A percentile compares a stretch with the other conserved stretches of the same genome.
phyloP scores from a whole-genome alignment of 352 stramenopile species.

The Pythium aristosporum region DNA sequence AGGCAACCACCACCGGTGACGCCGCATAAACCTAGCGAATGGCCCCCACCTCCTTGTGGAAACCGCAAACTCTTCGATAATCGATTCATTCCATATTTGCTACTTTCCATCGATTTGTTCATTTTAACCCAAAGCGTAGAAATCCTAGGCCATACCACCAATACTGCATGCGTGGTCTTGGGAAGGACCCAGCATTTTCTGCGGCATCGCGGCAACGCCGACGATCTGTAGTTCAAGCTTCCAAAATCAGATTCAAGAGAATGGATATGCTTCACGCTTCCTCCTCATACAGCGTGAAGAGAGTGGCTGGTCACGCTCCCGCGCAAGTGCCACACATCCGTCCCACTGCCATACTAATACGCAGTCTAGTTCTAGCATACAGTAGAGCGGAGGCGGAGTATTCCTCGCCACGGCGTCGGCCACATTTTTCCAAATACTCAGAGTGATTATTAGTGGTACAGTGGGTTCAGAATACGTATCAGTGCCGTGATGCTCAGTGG shows the following conservation, averaged over 20 bases:
- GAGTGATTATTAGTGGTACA: conserved; percentile 1
- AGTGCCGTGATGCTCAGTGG: not conserved
- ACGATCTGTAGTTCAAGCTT: not conserved
- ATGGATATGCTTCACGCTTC: not conserved
- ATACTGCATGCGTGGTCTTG: not conserved
- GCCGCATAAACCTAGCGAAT: conserved; percentile 4
- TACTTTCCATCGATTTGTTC: not conserved
- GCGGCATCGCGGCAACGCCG: too few species aligned
- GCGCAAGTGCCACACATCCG: too few species aligned
- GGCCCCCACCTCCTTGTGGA: too few species aligned
- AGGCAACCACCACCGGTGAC: conserved; percentile 1
- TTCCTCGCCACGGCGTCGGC: conserved; percentile 1
- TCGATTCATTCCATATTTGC: not conserved
- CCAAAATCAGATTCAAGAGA: not conserved
- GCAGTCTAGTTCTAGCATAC: too few species aligned
- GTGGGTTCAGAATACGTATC: conserved; percentile 5
- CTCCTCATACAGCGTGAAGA: not conserved
- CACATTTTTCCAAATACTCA: conserved; percentile 1
- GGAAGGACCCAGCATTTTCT: not conserved
- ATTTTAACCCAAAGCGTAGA: too few species aligned
- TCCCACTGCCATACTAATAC: not conserved
- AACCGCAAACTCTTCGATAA: too few species aligned
- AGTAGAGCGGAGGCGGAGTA: not conserved
- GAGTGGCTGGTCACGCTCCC: not conserved
- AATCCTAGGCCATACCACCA: too few species aligned